Conservation (phyloP, 768 basidiomycete genomes). For the Agaricus blazei region DNA sequence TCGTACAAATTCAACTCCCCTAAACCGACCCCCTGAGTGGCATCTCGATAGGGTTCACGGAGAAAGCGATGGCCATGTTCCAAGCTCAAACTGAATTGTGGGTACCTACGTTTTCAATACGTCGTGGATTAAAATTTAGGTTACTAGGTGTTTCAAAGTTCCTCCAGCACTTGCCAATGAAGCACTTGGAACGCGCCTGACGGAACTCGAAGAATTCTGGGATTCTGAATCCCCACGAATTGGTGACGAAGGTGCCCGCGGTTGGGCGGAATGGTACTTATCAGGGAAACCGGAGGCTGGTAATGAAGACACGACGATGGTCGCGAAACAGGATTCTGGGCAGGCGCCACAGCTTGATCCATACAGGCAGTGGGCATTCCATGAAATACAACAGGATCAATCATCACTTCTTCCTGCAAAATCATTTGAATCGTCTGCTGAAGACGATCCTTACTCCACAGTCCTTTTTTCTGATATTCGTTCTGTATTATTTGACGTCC, state of each 20-base stretch:
- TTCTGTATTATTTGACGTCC: constrained; percentile 45
- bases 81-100: constrained; percentile 85
- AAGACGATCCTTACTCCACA: constrained; percentile 65
- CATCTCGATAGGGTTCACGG: constrained; percentile 51
- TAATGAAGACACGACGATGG: background rate
- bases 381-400: constrained; percentile 49
- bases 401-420: constrained; percentile 43
- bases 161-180: constrained; percentile 40
- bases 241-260: constrained; percentile 60
- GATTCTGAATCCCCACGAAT: constrained; percentile 76
- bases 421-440: constrained; percentile 42
- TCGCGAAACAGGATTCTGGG: constrained; percentile 7
- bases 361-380: constrained; percentile 59
- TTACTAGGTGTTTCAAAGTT: constrained; percentile 49
- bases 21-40: constrained; percentile 5
- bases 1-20: constrained; percentile 7
- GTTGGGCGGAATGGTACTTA: constrained; percentile 64
- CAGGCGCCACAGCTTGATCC: constrained; percentile 44
- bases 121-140: background rate
- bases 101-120: constrained; percentile 18
- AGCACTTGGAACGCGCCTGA: constrained; percentile 45
- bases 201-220: constrained; percentile 77
- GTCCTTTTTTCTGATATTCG: constrained; percentile 74
- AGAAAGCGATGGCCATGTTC: constrained; percentile 72
- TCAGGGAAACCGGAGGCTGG: constrained; percentile 33